Evolutionary conservation across 2,329 filamentous ascomycete species (phyloP), one percentile per base, ranked within the genome.

Genomic region (Neurospora sp.): DNA sequence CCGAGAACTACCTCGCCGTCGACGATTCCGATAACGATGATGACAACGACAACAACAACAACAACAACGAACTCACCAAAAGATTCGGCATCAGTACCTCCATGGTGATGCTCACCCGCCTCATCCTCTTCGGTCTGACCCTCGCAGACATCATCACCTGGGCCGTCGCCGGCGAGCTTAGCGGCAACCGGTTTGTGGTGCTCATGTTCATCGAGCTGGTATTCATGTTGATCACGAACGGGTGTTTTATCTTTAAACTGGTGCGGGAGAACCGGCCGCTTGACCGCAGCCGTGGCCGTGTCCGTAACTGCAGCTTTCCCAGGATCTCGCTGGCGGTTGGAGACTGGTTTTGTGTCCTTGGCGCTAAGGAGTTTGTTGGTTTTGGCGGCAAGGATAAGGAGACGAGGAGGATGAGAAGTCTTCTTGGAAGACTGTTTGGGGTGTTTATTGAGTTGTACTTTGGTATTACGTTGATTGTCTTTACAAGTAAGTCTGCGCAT

Each of bases 141-240:
- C 28, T 73, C 17, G 43, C 68, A 62, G 17, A 33, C 46, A 67
- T 71, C 37, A 66, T 71, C 46, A 19, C 69, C 66, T 73, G 67
- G 69, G 40, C 66, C 23, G 17, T 28, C n/a, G 5, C 37, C 8
- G 57, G 66, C 8, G 6, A 33, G 1, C n/a, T 43, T 36, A 1
- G 23, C 17, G 2, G 17, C 2, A 8, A 66, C 19, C 15, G 41
- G 40, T 36, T 39, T 46, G n/a, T 70, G 10, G 8, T 69, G 33
- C 43, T 76, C 41, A 73, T 75, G 38, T 75, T 74, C 43, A 73
- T 76, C 69, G 75, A 76, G 72, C 73, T 77, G 23, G 73, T 76
- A 23, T 73, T 77, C 41, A 71, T 77, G 28, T 70, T 77, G 69
- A n/a, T 71, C 38, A 72, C 70, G 67, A 71, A 71, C 37, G 5